These are phyloP conservation scores for Kockiozyma suomiensis DNA, from an alignment of 805 yeast genomes.

Conservation along the genomic window DNA sequence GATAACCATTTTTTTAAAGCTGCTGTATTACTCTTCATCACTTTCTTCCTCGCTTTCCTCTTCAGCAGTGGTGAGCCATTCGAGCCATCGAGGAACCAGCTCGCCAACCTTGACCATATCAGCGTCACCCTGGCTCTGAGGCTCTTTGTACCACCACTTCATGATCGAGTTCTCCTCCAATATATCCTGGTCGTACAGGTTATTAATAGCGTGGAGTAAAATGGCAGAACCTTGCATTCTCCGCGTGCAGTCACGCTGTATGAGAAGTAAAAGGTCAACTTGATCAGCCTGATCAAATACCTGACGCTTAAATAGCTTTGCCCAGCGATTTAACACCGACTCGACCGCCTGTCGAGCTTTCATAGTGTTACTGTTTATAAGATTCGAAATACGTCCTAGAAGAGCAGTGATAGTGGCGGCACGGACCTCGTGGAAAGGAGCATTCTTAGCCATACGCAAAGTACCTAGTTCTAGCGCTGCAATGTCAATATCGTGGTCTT, in stretches of 20 bases:
- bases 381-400: conserved; percentile 67
- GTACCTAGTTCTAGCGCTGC: conserved; percentile 92
- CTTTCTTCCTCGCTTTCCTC: conserved; percentile 62
- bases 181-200: conserved; percentile 79
- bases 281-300: conserved; percentile 81
- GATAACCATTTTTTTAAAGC: neutral
- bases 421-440: conserved; percentile 89
- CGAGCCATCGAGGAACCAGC: conserved; percentile 72
- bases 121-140: conserved; percentile 48
- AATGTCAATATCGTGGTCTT: conserved; percentile 90
- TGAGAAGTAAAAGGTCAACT: conserved; percentile 59
- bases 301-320: conserved; percentile 76
- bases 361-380: conserved; percentile 74
- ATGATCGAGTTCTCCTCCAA: conserved; percentile 78
- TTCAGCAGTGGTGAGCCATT: conserved; percentile 83
- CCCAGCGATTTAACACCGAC: conserved; percentile 81
- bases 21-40: conserved; percentile 7
- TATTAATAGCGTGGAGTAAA: conserved; percentile 54
- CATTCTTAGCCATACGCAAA: conserved; percentile 96
- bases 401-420: conserved; percentile 76
- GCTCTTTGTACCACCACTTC: conserved; percentile 73
- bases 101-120: conserved; percentile 51
- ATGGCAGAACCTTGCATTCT: conserved; percentile 49
- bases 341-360: conserved; percentile 73
- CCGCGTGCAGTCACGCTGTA: conserved; percentile 53